Conservation (phyloP, 1,284 basidiomycete genomes). For the Cutaneotrichosporon mucoides region DNA sequence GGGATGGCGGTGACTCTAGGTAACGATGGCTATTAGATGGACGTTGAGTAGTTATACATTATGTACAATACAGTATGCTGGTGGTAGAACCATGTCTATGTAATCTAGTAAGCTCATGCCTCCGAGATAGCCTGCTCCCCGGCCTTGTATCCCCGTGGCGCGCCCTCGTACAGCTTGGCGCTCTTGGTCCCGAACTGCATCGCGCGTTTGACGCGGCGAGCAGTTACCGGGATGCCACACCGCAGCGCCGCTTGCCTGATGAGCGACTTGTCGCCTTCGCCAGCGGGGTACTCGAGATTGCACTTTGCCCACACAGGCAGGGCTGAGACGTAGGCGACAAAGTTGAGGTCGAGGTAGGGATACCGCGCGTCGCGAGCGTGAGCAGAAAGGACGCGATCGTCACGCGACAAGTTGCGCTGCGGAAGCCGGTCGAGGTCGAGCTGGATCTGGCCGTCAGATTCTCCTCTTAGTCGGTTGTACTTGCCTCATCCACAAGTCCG, state of each 20-base stretch:
- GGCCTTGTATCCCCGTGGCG: conserved; percentile 22
- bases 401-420: conserved; percentile 82
- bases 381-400: conserved; percentile 84
- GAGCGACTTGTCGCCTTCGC: conserved; percentile 82
- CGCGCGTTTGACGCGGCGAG: conserved; percentile 75
- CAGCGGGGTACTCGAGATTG: conserved; percentile 56
- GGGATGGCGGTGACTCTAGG: no score
- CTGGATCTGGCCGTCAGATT: conserved; percentile 64
- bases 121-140: conserved; percentile 18
- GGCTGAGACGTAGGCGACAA: conserved; percentile 67
- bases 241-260: conserved; percentile 65
- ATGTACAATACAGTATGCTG: no score
- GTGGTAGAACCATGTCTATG: no score
- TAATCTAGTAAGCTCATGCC: no score
- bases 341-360: conserved; percentile 76
- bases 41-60: no score
- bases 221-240: conserved; percentile 67
- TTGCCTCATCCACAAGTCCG: conserved; percentile 73
- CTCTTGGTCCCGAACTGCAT: conserved; percentile 97
- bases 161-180: conserved; percentile 61
- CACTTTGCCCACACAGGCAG: conserved; percentile 76
- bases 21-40: no score
- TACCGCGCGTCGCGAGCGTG: conserved; percentile 86
- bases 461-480: conserved; percentile 7
- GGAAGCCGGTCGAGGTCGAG: conserved; percentile 89